Base-by-base conservation (phyloP, 2,329 filamentous ascomycete genomes). In the Gnomoniopsis smithogilvyi region DNA sequence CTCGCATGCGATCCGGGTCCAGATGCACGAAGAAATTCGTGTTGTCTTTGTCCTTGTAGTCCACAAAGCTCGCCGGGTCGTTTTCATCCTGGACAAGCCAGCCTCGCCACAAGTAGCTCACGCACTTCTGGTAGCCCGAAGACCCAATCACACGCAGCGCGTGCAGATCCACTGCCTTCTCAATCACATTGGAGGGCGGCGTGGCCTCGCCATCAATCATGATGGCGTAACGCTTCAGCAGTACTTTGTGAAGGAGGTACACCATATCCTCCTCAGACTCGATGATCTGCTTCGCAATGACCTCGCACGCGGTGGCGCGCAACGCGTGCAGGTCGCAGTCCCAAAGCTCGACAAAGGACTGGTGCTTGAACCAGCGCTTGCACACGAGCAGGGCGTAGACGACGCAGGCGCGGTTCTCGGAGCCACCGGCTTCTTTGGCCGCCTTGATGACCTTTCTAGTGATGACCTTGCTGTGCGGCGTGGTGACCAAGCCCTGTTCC, bases 21-120 rank as follows among this genome's bases (percentile, higher is more conserved):
- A 98, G 86, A 71, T 99, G 95, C 1, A 83, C 78, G 76, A 88
- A 84, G 73, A 95, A 96, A 48, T 80, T 82, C 1, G 86, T 87
- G 70, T 93, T 90, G 60, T 88, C 91, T 70, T 92, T 92, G 61
- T 91, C 81, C 66, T 88, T 85, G 78, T 96, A 99, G 69, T 93
- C 88, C 56, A 97, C 83, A 70, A 99, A 99, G 54, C 86, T 87
- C n/a, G 88, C 86, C 0, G 94, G 90, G 66, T 98, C 93, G 52
- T 93, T 82, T 67, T 97, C 92, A 65, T 97, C 92, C 72, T 99
- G 95, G n/a, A 96, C 87, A 10, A 98, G 80, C 95, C 95, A 99
- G 22, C 95, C 95, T 62, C 87, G 86, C 95, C 95, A 99, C 10
- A 99, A 86, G 69, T 96, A 92, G 63, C 82, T 85, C 68, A 98